phyloP scores from a whole-genome alignment of 2,329 filamentous ascomycete genomes.

The Diaporthe eres region DNA sequence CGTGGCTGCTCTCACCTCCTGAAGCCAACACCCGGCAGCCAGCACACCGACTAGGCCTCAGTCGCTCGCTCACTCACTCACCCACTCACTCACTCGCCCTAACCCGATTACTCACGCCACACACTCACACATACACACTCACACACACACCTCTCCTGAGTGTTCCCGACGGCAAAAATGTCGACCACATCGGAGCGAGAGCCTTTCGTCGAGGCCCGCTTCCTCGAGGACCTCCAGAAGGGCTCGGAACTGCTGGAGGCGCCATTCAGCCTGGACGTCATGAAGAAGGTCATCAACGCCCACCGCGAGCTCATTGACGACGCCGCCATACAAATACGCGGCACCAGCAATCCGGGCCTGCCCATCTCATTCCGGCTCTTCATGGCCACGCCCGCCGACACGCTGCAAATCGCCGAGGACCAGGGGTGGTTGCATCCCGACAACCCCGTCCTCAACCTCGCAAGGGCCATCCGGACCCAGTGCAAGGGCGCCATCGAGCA shows the following conservation, averaged over 20 bases:
- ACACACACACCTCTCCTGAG: neutral
- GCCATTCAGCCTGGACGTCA: conserved; percentile 14
- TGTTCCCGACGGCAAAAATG: conserved; percentile 19
- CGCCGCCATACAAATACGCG: conserved; percentile 38
- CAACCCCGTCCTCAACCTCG: conserved; percentile 30
- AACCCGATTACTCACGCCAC: neutral
- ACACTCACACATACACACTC: neutral
- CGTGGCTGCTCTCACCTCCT: conserved; percentile 1
- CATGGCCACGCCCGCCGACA: conserved; percentile 37
- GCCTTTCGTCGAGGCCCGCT: conserved; percentile 40
- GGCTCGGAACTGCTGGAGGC: conserved; percentile 32
- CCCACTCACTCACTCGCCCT: neutral
- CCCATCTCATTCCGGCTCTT: conserved; percentile 38
- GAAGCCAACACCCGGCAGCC: neutral
- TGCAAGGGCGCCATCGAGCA: conserved; percentile 37
- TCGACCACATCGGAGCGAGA: conserved; percentile 39
- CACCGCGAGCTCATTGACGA: conserved; percentile 39
- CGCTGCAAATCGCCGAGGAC: conserved; percentile 34
- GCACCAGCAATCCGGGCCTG: neutral
- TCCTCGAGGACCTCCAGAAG: conserved; percentile 37
- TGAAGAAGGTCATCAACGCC: conserved; percentile 37
- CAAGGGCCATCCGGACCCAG: neutral
- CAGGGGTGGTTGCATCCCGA: conserved; percentile 35
- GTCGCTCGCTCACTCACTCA: no score
- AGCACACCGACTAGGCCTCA: neutral